Evolutionary conservation across 257 asterid species (phyloP).

Genomic region (Thymus mandschuricus): DNA sequence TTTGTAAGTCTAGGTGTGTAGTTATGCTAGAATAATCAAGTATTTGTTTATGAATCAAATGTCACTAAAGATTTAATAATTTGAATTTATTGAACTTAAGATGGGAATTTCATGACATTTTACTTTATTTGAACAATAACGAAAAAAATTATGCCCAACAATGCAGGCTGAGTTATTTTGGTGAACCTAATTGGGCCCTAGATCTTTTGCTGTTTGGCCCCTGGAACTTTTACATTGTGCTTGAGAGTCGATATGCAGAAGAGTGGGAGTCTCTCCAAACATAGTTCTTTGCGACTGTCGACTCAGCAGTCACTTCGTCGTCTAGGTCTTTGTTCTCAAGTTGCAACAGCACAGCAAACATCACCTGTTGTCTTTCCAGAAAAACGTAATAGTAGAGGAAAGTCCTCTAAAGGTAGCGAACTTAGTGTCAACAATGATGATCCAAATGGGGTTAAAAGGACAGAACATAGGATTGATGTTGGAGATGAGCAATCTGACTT

Average conservation of each 20-base stretch:
- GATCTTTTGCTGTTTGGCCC: constrained; percentile 32
- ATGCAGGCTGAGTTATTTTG: constrained; percentile 48
- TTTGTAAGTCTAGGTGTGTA: not conserved
- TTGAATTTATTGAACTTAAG: constrained; percentile 25
- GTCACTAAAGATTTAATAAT: not conserved
- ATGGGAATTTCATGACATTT: not conserved
- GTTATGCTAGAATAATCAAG: not conserved
- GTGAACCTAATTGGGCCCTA: constrained; percentile 36
- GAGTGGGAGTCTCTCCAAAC: constrained; percentile 67
- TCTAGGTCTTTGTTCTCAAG: constrained; percentile 87
- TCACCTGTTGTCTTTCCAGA: constrained; percentile 92
- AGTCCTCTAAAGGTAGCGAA: constrained; percentile 46
- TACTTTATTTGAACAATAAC: constrained; percentile 27
- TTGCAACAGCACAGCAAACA: constrained; percentile 76
- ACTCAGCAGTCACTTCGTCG: constrained; percentile 92
- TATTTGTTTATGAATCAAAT: not conserved
- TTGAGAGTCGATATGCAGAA: constrained; percentile 65
- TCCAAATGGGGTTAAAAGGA: constrained; percentile 52
- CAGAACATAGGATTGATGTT: constrained; percentile 82
- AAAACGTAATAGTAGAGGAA: constrained; percentile 77
- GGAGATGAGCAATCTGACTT: constrained; percentile 93
- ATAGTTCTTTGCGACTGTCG: constrained; percentile 67
- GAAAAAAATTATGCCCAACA: constrained; percentile 11
- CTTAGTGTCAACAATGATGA: constrained; percentile 47
- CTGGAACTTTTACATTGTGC: constrained; percentile 29